Evolutionary conservation across 371 early-diverging fungal genomes (phyloP).

Genomic region (Mortierella sp.): DNA sequence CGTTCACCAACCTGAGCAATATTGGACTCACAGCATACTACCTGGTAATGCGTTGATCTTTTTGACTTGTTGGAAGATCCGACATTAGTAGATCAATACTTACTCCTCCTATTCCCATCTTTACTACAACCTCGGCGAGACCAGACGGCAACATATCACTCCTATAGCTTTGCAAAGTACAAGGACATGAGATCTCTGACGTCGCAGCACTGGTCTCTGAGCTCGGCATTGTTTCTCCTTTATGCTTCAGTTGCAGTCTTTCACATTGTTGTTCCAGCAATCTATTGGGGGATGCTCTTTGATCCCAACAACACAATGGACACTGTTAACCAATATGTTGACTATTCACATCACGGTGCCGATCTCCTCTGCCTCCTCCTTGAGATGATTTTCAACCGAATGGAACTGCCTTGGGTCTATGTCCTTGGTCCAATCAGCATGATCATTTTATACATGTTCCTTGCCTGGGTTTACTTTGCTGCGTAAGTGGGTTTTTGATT

Average conservation of each 20-base stretch:
- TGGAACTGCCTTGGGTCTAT: conserved; percentile 39
- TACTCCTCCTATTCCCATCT: background rate
- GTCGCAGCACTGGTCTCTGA: conserved; percentile 51
- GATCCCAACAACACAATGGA: conserved; percentile 57
- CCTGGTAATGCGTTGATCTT: conserved; percentile 24
- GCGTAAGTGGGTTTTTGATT: conserved; percentile 29
- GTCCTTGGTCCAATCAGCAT: conserved; percentile 41
- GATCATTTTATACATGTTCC: conserved; percentile 56
- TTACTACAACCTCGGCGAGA: background rate
- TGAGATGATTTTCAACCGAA: conserved; percentile 51
- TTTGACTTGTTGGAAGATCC: background rate
- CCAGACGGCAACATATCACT: conserved; percentile 53
- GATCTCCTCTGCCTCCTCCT: conserved; percentile 41
- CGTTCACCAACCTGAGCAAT: conserved; percentile 55
- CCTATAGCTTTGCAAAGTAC: conserved; percentile 9
- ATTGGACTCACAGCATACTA: conserved; percentile 55
- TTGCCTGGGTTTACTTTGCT: conserved; percentile 55
- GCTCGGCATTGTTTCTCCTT: conserved; percentile 37
- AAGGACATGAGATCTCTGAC: conserved; percentile 27
- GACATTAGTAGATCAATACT: background rate
- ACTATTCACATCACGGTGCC: conserved; percentile 49
- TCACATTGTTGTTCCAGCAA: conserved; percentile 55
- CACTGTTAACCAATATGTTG: conserved; percentile 45
- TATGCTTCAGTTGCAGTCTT: conserved; percentile 47
- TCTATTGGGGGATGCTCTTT: conserved; percentile 55